Percentiles rank a stretch among this genome's conserved stretches.
Evolutionary conservation across 164 flowering plant genomes (phyloP).

Genomic region (Tetracentron sinense): DNA sequence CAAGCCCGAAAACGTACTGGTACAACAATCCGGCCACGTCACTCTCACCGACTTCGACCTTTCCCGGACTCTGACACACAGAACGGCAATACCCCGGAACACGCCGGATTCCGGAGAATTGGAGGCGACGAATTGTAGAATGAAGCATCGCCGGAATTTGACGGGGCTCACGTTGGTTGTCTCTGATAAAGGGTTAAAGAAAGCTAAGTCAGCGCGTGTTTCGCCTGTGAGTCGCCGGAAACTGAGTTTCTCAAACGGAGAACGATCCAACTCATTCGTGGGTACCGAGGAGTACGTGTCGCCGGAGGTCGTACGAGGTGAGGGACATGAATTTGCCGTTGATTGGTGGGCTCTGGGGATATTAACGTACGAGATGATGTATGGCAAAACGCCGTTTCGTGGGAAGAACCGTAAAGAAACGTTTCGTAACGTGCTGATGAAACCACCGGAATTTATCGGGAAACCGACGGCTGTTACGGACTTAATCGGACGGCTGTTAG

Average conservation of each 20-base stretch:
- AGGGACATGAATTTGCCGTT: conserved; percentile 68
- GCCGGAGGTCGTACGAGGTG: conserved; percentile 60
- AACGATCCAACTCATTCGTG: conserved; percentile 7
- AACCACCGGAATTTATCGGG: conserved; percentile 59
- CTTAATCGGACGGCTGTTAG: conserved; percentile 60
- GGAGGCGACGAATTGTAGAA: not conserved
- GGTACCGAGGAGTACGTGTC: conserved; percentile 90
- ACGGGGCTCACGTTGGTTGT: conserved; percentile 48
- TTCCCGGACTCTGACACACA: conserved; percentile 32
- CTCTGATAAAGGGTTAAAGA: conserved; percentile 24
- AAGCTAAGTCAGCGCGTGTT: conserved; percentile 56
- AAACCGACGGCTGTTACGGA: conserved; percentile 54
- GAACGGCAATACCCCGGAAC: conserved; percentile 6
- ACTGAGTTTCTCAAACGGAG: not conserved
- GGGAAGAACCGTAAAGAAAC: conserved; percentile 66
- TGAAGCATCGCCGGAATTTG: conserved; percentile 17
- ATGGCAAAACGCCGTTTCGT: conserved; percentile 64
- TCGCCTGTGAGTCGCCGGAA: conserved; percentile 43
- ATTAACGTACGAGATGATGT: conserved; percentile 57
- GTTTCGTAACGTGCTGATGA: conserved; percentile 26
- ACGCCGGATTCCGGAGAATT: conserved; percentile 4
- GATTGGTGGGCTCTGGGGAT: conserved; percentile 79
- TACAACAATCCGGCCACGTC: conserved; percentile 62
- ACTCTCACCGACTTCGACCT: conserved; percentile 75
- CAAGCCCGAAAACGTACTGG: conserved; percentile 62